Evolutionary conservation across 805 yeast genomes (phyloP).

Genomic region (Kregervanrija fluxuum): DNA sequence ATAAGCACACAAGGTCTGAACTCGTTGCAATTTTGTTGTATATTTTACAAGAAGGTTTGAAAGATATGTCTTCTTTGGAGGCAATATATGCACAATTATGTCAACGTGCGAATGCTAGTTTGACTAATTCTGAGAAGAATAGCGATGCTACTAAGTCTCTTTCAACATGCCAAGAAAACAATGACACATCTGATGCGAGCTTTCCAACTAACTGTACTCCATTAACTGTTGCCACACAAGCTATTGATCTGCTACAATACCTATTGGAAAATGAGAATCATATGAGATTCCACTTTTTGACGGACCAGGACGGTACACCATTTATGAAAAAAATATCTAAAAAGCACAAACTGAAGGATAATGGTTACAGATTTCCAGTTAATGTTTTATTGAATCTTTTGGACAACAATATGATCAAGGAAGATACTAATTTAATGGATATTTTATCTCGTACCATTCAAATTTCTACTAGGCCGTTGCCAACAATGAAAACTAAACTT

Average conservation of each 20-base stretch:
- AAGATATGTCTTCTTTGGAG: conserved; percentile 53
- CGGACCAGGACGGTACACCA: conserved; percentile 62
- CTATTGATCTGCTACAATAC: conserved; percentile 66
- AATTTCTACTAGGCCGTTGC: conserved; percentile 67
- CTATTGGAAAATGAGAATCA: conserved; percentile 61
- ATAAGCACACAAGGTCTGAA: conserved; percentile 73
- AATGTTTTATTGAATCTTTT: conserved; percentile 59
- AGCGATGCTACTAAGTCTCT: not conserved
- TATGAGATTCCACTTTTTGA: conserved; percentile 65
- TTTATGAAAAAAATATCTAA: conserved; percentile 31
- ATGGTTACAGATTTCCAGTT: conserved; percentile 58
- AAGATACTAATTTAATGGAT: conserved; percentile 73
- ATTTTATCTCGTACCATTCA: conserved; percentile 67
- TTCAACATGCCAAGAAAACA: not conserved
- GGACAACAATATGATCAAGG: conserved; percentile 55
- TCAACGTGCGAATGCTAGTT: conserved; percentile 33
- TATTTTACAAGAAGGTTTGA: conserved; percentile 69
- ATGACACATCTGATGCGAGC: conserved; percentile 9
- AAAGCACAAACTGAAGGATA: conserved; percentile 32
- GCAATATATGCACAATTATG: conserved; percentile 52
- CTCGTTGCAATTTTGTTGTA: conserved; percentile 60
- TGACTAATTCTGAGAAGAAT: not conserved
- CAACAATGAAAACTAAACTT: conserved; percentile 37
- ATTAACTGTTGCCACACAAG: conserved; percentile 65
- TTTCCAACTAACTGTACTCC: conserved; percentile 62